Conservation (phyloP, 2,329 filamentous ascomycete species). For the Trichoderma sp. region DNA sequence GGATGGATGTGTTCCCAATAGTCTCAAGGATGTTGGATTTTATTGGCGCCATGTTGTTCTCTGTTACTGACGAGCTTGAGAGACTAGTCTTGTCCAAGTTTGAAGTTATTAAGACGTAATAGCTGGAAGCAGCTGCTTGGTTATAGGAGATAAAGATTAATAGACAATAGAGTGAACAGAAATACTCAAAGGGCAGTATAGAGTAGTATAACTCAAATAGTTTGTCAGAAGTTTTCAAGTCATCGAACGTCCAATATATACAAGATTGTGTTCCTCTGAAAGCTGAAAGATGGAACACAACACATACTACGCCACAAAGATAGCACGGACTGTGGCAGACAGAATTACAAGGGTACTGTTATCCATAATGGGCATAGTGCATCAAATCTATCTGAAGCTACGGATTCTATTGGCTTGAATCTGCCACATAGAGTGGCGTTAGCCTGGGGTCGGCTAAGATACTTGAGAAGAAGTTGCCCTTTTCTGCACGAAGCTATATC, state of each 20-base stretch:
- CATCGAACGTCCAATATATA: background rate
- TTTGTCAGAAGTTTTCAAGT: background rate
- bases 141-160: background rate
- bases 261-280: background rate
- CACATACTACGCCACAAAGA: background rate
- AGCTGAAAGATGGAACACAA: background rate
- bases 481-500: background rate
- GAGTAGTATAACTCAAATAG: background rate
- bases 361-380: background rate
- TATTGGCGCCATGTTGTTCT: background rate
- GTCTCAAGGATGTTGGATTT: conserved; percentile 11
- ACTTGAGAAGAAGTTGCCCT: background rate
- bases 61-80: background rate
- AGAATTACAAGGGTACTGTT: conserved; percentile 12
- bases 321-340: background rate
- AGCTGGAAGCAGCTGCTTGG: background rate
- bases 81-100: background rate
- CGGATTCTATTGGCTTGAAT: background rate
- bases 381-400: too few relatives aligned
- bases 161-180: background rate
- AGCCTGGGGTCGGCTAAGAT: background rate
- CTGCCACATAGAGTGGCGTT: background rate
- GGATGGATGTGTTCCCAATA: conserved; percentile 11
- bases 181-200: background rate
- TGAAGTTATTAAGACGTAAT: background rate